Base-by-base conservation (phyloP, 2,329 filamentous ascomycete species). In the Paecilomyces formosus region DNA sequence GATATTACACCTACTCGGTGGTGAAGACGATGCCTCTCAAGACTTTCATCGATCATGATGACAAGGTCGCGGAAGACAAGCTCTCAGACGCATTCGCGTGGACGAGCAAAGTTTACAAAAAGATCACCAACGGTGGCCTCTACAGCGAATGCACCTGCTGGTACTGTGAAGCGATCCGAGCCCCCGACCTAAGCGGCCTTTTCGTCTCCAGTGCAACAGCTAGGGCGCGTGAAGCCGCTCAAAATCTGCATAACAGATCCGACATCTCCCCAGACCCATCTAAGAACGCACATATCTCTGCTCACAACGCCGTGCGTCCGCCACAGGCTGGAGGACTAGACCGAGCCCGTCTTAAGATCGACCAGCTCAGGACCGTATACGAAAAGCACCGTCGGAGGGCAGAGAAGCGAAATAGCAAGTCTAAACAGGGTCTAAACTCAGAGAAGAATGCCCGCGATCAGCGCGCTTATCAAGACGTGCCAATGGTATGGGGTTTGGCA, bases 131-230 rank as follows among this genome's bases (percentile, higher is more conserved):
- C 65, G 78, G 79, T 15, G 82, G 87, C 55, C 81, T 89, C 3
- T 95, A 92, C 70, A 87, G 83, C 1, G 87, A 89, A 70, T 93
- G 89, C 66, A 89, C 85, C 0, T 92, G 89, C 72, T 92, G 89
- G 88, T 91, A 92, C 71, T 95, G 90, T 73, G 90, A 94, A 72
- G 81, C 85, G 4, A 81, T 87, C 56, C 84, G 88, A 33, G 77
- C 83, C 51, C 75, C 81, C 1, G 79, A 85, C 65, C 77, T 83
- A 1, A 63, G 82, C 1, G 59, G 82, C 1, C 58, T 67, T 22
- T 66, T 68, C 61, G 63, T 74, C 68, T 78, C 58, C 61, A 72
- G 55, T 74, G 84, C 57, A 60, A 67, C 54, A 80, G 83, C 70
- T 69, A 85, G 72, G 57, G 82, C 83, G 0, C 81, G 81, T 12